These are phyloP conservation scores for Ailanthus altissimus DNA, from an alignment of 345 rosid species.

Conservation along the genomic window DNA sequence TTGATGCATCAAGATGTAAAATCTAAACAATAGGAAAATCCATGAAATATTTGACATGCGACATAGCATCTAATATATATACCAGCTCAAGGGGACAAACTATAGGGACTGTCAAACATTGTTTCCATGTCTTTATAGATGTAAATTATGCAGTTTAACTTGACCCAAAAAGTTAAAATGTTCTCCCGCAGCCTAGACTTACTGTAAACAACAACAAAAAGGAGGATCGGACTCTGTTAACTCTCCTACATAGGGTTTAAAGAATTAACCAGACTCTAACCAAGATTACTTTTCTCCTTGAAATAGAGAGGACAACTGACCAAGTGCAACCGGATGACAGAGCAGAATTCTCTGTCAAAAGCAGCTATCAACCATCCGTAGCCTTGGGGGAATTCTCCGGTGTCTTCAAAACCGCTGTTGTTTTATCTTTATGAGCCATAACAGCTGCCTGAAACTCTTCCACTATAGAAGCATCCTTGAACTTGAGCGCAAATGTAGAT, in stretches of 20 bases:
- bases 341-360: background rate
- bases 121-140: slow-evolving; percentile 18
- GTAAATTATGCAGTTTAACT: slow-evolving; percentile 25
- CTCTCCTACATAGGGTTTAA: slow-evolving; percentile 33
- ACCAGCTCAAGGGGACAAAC: slow-evolving; percentile 23
- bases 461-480: slow-evolving; percentile 65
- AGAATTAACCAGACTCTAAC: slow-evolving; percentile 14
- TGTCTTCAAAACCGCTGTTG: slow-evolving; percentile 51
- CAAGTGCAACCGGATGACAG: background rate
- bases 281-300: slow-evolving; percentile 9
- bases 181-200: slow-evolving; percentile 30
- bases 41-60: background rate
- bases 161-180: slow-evolving; percentile 21
- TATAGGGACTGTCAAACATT: slow-evolving; percentile 22
- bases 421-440: slow-evolving; percentile 52
- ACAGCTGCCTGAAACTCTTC: slow-evolving; percentile 69
- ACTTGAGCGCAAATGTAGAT: slow-evolving; percentile 81
- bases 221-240: slow-evolving; percentile 27
- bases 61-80: slow-evolving; percentile 18
- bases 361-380: slow-evolving; percentile 37
- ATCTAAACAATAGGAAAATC: background rate
- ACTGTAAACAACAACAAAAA: slow-evolving; percentile 24
- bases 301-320: slow-evolving; percentile 6
- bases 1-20: background rate
- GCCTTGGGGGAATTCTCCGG: slow-evolving; percentile 86